Evolutionary conservation across 305 asterid species (phyloP).

Genomic region (Fraxinus floribunda): DNA sequence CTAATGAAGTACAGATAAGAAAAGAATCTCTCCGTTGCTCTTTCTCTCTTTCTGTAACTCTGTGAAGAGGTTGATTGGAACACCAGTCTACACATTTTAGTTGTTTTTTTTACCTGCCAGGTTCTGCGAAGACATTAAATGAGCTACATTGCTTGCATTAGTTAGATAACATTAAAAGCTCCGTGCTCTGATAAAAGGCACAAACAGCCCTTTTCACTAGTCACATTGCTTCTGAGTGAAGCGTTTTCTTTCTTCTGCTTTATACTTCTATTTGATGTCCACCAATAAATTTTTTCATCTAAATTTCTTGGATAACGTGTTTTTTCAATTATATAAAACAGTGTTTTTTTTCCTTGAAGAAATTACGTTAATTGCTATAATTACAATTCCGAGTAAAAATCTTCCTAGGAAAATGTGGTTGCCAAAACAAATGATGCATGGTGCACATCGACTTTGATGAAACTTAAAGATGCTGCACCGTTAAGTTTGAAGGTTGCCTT

Average conservation of each 20-base stretch:
- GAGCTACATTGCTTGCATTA: neutral
- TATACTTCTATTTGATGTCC: neutral
- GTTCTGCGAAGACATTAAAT: neutral
- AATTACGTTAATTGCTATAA: neutral
- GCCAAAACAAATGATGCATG: slow-evolving; percentile 64
- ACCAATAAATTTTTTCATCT: neutral
- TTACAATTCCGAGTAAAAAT: slow-evolving; percentile 14
- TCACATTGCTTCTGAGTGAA: neutral
- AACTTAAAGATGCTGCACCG: slow-evolving; percentile 73
- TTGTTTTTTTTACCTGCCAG: neutral
- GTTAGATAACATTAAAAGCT: neutral
- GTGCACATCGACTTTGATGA: slow-evolving; percentile 62
- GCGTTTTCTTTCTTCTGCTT: neutral
- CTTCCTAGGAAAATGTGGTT: slow-evolving; percentile 65
- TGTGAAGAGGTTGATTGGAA: neutral
- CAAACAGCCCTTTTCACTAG: neutral
- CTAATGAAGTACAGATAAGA: neutral
- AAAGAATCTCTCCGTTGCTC: neutral
- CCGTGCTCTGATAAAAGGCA: neutral
- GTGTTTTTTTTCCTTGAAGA: slow-evolving; percentile 13
- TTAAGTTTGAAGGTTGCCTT: slow-evolving; percentile 90
- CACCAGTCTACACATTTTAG: neutral
- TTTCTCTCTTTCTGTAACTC: neutral
- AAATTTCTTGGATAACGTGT: neutral
- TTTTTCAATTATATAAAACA: neutral